Evolutionary conservation across 1,139 yeast species (phyloP).

Genomic region (Blastobotrys aristatus): DNA sequence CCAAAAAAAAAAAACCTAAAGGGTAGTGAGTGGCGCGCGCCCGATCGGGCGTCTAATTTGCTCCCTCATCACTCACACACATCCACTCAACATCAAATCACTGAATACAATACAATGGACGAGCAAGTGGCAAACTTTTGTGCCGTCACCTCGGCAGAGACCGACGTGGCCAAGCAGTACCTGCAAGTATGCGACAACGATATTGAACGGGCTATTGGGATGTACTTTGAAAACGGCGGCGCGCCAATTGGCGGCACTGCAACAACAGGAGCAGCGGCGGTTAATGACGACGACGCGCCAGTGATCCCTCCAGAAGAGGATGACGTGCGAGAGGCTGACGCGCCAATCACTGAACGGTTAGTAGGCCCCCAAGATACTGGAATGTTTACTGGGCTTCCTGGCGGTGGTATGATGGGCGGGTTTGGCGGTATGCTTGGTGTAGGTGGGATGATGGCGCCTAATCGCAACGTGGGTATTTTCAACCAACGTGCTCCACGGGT

Average conservation of each 20-base stretch:
- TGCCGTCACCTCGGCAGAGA: conserved; percentile 79
- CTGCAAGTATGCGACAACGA: conserved; percentile 75
- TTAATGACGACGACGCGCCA: conserved; percentile 13
- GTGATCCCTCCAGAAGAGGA: conserved; percentile 37
- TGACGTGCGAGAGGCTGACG: conserved; percentile 73
- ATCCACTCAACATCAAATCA: neutral
- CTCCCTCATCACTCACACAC: neutral
- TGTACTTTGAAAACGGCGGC: conserved; percentile 73
- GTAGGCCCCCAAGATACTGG: conserved; percentile 42
- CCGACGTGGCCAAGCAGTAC: conserved; percentile 67
- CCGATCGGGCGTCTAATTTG: neutral
- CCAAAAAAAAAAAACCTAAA: neutral
- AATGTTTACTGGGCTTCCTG: neutral
- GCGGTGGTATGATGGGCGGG: conserved; percentile 2
- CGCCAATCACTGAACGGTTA: conserved; percentile 75
- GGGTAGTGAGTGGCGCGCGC: neutral
- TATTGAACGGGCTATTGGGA: conserved; percentile 77
- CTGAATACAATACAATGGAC: conserved; percentile 25
- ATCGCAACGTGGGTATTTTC: conserved; percentile 36
- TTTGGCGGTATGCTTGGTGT: neutral
- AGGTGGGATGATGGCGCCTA: neutral
- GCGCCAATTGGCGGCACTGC: conserved; percentile 34
- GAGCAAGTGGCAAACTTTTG: conserved; percentile 67
- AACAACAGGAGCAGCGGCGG: conserved; percentile 3
- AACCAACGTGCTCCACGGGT: conserved; percentile 40